phyloP scores from a whole-genome alignment of 768 basidiomycete species.

The Punctularia strigosozonata region DNA sequence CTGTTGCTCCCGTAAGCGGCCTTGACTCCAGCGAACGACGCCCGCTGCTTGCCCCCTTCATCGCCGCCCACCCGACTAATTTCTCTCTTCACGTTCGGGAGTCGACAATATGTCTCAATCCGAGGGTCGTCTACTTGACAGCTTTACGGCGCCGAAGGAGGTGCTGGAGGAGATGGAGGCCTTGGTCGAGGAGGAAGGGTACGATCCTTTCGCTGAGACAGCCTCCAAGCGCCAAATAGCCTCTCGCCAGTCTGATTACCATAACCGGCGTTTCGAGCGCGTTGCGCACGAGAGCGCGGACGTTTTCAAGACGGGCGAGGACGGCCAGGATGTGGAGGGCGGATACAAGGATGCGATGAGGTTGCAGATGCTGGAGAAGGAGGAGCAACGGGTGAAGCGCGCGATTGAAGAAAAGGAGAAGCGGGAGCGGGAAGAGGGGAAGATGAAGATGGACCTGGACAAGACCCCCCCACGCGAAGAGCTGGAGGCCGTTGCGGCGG shows the following conservation, averaged over 20 bases:
- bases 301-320: slow-evolving; percentile 58
- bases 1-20: too few relatives aligned
- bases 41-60: too few relatives aligned
- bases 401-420: slow-evolving; percentile 87
- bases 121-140: slow-evolving; percentile 83
- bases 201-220: slow-evolving; percentile 88
- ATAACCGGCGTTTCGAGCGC: slow-evolving; percentile 82
- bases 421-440: slow-evolving; percentile 55
- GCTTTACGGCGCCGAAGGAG: slow-evolving; percentile 88
- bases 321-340: slow-evolving; percentile 64
- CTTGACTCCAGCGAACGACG: too few relatives aligned
- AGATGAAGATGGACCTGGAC: slow-evolving; percentile 81
- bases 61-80: too few relatives aligned
- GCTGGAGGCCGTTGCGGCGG: slow-evolving; percentile 59
- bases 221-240: slow-evolving; percentile 91
- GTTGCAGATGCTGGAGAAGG: slow-evolving; percentile 80
- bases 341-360: slow-evolving; percentile 97
- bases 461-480: slow-evolving; percentile 83
- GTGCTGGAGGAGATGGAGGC: slow-evolving; percentile 89
- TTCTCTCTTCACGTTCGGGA: too few relatives aligned
- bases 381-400: slow-evolving; percentile 73
- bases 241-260: slow-evolving; percentile 88
- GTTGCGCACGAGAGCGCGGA: slow-evolving; percentile 72
- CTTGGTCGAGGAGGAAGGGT: slow-evolving; percentile 86
- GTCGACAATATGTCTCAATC: too few relatives aligned